phyloP scores from a whole-genome alignment of 129 eudicot species.

The Flaveria bidentis region DNA sequence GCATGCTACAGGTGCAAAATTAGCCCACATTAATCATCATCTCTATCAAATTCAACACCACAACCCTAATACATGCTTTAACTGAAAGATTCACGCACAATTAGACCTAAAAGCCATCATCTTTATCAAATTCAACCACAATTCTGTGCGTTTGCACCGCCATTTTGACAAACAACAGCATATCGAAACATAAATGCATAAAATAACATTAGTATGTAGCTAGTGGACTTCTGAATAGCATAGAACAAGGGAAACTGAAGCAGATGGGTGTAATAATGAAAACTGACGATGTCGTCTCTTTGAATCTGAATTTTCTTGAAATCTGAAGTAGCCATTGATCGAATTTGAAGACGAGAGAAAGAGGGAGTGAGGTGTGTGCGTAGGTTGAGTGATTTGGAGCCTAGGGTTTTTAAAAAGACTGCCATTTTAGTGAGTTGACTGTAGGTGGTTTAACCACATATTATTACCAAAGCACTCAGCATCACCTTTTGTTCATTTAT shows the following conservation, averaged over 20 bases:
- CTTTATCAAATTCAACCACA: neutral
- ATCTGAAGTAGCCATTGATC: conserved; percentile 57
- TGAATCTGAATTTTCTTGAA: conserved; percentile 77
- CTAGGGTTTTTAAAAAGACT: conserved; percentile 30
- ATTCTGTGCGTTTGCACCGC: too few species aligned
- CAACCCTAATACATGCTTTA: neutral
- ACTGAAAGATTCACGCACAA: neutral
- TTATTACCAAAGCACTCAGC: too few species aligned
- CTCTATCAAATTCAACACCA: neutral
- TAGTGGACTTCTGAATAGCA: too few species aligned
- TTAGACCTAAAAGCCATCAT: neutral
- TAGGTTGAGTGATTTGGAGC: conserved; percentile 11
- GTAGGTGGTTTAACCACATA: too few species aligned
- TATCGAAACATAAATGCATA: too few species aligned
- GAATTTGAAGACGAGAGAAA: conserved; percentile 34
- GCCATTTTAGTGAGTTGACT: conserved; percentile 25
- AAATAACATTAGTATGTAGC: too few species aligned
- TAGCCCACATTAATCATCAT: neutral
- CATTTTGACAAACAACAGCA: too few species aligned
- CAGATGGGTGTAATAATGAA: neutral
- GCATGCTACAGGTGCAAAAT: neutral
- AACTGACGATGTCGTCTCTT: conserved; percentile 65
- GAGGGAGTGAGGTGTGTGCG: conserved; percentile 24
- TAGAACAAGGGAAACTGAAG: neutral
- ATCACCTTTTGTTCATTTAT: too few species aligned